These are phyloP conservation scores for Leptodermis oblonga DNA, from an alignment of 257 asterid genomes.

Conservation along the genomic window DNA sequence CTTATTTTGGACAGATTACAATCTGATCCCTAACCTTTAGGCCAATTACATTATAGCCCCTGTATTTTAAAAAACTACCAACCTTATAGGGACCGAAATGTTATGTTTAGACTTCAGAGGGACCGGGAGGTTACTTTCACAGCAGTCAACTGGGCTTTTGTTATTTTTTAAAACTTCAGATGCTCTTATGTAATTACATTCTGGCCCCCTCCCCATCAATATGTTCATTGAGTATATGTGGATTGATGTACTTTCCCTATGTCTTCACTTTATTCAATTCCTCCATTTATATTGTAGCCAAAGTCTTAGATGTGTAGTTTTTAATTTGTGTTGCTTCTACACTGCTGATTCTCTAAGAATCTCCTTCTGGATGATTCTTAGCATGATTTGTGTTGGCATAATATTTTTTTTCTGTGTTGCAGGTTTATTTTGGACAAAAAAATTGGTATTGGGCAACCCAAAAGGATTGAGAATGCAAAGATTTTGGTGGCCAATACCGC, in stretches of 20 bases:
- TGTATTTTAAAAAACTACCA: too few species aligned
- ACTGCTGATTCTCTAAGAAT: neutral
- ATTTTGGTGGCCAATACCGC: conserved; percentile 97
- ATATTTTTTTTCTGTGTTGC: conserved; percentile 18
- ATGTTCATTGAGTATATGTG: neutral
- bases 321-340: neutral
- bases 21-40: too few species aligned
- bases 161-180: too few species aligned
- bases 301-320: neutral
- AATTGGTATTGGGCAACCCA: conserved; percentile 97
- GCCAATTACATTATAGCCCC: too few species aligned
- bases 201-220: neutral
- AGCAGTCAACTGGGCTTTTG: too few species aligned
- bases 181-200: too few species aligned
- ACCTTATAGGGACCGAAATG: too few species aligned
- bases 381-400: neutral
- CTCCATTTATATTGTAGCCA: too few species aligned
- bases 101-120: too few species aligned
- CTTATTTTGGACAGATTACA: too few species aligned
- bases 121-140: too few species aligned
- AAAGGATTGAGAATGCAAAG: conserved; percentile 91
- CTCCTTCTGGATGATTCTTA: conserved; percentile 7
- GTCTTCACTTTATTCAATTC: too few species aligned
- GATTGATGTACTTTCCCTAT: neutral
- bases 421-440: conserved; percentile 95